phyloP scores from a whole-genome alignment of 352 stramenopile genomes.

The Globisporangium uncinulatum region DNA sequence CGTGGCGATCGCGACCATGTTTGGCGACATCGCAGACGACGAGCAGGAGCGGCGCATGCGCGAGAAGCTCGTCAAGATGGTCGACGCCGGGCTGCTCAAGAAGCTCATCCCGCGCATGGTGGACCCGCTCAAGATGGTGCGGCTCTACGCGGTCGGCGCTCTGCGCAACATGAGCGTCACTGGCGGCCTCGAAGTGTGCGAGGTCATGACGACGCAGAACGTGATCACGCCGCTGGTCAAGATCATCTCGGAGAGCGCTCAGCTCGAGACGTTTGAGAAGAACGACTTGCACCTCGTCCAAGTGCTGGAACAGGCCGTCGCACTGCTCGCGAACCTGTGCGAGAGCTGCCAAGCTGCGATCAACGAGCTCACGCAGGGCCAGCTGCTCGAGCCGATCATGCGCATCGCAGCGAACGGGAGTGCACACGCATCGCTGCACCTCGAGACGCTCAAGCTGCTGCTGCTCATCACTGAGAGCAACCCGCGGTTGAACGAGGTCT shows the following conservation, averaged over 20 bases:
- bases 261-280: slow-evolving; percentile 39
- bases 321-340: slow-evolving; percentile 75
- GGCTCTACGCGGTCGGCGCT: slow-evolving; percentile 73
- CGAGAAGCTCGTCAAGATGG: slow-evolving; percentile 71
- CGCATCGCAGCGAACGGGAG: slow-evolving; percentile 53
- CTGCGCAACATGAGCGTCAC: slow-evolving; percentile 87
- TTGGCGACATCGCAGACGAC: slow-evolving; percentile 56
- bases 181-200: slow-evolving; percentile 74
- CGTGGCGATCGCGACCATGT: slow-evolving; percentile 81
- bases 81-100: slow-evolving; percentile 65
- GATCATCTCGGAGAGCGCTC: slow-evolving; percentile 57
- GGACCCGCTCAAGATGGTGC: slow-evolving; percentile 80
- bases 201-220: slow-evolving; percentile 72
- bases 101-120: slow-evolving; percentile 84
- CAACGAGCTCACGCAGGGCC: slow-evolving; percentile 73
- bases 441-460: slow-evolving; percentile 79
- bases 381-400: slow-evolving; percentile 72
- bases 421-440: slow-evolving; percentile 43
- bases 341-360: slow-evolving; percentile 79
- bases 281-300: slow-evolving; percentile 64
- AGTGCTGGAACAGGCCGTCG: slow-evolving; percentile 76
- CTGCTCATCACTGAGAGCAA: slow-evolving; percentile 82
- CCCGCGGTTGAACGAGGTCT: slow-evolving; percentile 62
- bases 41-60: slow-evolving; percentile 49
- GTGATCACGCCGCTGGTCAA: slow-evolving; percentile 75